phyloP scores from a whole-genome alignment of 2,329 filamentous ascomycete species.

The Dichotomopilus funicola region DNA sequence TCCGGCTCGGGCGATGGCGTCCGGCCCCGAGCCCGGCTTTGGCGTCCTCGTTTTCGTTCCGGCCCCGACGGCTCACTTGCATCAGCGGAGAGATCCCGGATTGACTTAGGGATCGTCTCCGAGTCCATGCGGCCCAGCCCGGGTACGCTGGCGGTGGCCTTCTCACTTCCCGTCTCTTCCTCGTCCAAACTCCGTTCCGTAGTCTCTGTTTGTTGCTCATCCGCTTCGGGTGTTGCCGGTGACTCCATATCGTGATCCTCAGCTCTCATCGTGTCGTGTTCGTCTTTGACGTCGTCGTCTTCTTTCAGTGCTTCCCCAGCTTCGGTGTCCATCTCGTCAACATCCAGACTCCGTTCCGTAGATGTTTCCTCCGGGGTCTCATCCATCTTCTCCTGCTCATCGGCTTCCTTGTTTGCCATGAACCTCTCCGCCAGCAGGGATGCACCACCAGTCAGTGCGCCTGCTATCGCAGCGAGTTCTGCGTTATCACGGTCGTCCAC shows the following conservation, averaged over 20 bases:
- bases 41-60: constrained; percentile 7
- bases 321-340: background rate
- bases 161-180: background rate
- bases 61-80: constrained; percentile 2
- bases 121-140: constrained; percentile 29
- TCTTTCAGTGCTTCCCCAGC: too few relatives aligned
- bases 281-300: too few relatives aligned
- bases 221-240: background rate
- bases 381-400: background rate
- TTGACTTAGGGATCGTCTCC: constrained; percentile 24
- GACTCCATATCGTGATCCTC: background rate
- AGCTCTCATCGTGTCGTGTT: background rate
- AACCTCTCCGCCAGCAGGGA: too few relatives aligned
- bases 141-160: background rate
- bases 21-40: constrained; percentile 3
- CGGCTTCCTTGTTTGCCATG: background rate
- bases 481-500: background rate
- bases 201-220: background rate
- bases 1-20: constrained; percentile 17
- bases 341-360: background rate
- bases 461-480: background rate
- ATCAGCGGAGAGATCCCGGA: constrained; percentile 14
- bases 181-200: constrained; percentile 2
- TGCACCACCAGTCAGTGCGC: too few relatives aligned
- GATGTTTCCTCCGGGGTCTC: too few relatives aligned